Conservation (phyloP, 1,139 yeast genomes). For the Candida buenavistaensis region DNA sequence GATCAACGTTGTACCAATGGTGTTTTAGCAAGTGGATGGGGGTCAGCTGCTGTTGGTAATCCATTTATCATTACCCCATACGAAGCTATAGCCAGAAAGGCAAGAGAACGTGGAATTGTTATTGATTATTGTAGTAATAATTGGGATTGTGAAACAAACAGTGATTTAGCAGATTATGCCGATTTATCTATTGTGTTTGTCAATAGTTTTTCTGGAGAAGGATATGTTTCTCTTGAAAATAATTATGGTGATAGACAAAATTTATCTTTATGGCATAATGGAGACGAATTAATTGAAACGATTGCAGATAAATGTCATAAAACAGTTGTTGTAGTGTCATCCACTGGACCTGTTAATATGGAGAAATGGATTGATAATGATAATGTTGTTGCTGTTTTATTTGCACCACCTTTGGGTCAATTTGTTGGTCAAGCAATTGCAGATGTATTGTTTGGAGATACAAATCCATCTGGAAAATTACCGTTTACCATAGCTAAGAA, state of each 20-base stretch:
- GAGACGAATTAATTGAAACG: slow-evolving; percentile 51
- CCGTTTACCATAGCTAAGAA: slow-evolving; percentile 65
- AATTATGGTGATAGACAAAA: slow-evolving; percentile 63
- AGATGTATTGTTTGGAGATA: slow-evolving; percentile 54
- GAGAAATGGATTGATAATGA: slow-evolving; percentile 61
- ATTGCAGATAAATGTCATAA: slow-evolving; percentile 51
- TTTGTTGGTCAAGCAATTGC: slow-evolving; percentile 44
- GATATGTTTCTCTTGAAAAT: slow-evolving; percentile 55
- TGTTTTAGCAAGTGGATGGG: slow-evolving; percentile 50
- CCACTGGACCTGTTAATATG: slow-evolving; percentile 62
- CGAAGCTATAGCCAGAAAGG: slow-evolving; percentile 48
- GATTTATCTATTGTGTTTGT: slow-evolving; percentile 56
- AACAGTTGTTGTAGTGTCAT: slow-evolving; percentile 56
- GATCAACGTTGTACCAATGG: slow-evolving; percentile 52
- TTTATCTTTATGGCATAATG: slow-evolving; percentile 59
- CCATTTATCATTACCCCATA: slow-evolving; percentile 58
- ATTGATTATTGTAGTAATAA: slow-evolving; percentile 44
- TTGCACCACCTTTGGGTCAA: slow-evolving; percentile 60
- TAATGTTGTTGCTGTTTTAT: slow-evolving; percentile 57
- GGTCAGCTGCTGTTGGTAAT: slow-evolving; percentile 52
- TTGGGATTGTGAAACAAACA: slow-evolving; percentile 45
- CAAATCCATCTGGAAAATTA: slow-evolving; percentile 60
- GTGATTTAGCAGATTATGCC: slow-evolving; percentile 47
- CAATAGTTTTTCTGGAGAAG: slow-evolving; percentile 58
- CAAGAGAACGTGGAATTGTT: slow-evolving; percentile 43